Evolutionary conservation across 768 basidiomycete species (phyloP).

Genomic region (Podaxis rugospora): DNA sequence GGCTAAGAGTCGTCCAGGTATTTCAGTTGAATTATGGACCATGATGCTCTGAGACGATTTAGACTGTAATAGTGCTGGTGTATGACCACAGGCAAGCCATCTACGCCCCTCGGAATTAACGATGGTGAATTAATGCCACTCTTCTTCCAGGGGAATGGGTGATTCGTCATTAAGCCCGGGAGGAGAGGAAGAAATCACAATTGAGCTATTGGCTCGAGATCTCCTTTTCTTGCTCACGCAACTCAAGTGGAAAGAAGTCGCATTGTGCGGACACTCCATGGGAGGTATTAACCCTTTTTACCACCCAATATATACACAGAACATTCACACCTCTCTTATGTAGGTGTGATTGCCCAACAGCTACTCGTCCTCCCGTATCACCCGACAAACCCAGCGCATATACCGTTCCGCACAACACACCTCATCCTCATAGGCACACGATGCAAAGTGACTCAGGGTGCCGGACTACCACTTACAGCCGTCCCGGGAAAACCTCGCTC

Average conservation of each 20-base stretch:
- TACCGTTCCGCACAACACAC: constrained; percentile 38
- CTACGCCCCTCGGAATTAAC: not conserved
- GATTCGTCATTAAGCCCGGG: constrained; percentile 30
- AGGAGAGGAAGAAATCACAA: constrained; percentile 33
- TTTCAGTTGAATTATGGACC: not conserved
- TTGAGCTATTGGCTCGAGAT: constrained; percentile 43
- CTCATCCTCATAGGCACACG: constrained; percentile 34
- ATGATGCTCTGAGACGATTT: not conserved
- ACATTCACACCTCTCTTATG: not conserved
- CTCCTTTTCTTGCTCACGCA: constrained; percentile 32
- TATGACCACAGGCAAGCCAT: constrained; percentile 31
- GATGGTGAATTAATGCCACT: not conserved
- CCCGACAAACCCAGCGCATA: constrained; percentile 24
- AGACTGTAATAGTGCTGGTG: constrained; percentile 30
- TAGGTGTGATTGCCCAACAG: constrained; percentile 41
- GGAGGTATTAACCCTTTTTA: constrained; percentile 29
- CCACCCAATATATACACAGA: not conserved
- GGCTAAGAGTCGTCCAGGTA: constrained; percentile 36
- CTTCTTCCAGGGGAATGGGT: constrained; percentile 36
- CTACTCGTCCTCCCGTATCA: constrained; percentile 39
- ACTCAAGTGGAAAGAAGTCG: constrained; percentile 37
- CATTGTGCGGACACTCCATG: constrained; percentile 49
- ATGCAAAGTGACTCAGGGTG: constrained; percentile 21
- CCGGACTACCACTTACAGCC: constrained; percentile 20
- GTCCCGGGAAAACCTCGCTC: constrained; percentile 21